Evolutionary conservation across 345 rosid species (phyloP).

Genomic region (Psidium guajava): DNA sequence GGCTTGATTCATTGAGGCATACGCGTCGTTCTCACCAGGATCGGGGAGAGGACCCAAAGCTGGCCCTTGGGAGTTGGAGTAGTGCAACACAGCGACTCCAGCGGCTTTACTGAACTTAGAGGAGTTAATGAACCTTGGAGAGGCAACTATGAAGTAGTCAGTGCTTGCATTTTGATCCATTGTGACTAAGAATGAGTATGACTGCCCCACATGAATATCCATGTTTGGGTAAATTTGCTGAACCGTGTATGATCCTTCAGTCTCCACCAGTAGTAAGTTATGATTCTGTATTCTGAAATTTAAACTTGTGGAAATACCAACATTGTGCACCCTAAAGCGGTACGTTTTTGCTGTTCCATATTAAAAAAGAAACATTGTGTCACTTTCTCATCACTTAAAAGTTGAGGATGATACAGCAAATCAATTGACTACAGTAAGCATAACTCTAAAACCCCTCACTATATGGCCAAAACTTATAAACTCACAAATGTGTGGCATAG

Average conservation of each 20-base stretch:
- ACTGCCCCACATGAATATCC: conserved; percentile 96
- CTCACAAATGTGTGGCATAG: not conserved
- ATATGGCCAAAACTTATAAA: not conserved
- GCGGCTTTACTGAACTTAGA: conserved; percentile 36
- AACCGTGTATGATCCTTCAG: conserved; percentile 88
- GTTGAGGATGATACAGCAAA: not conserved
- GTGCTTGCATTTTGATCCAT: conserved; percentile 80
- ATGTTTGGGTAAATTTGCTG: conserved; percentile 71
- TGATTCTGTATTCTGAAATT: conserved; percentile 88
- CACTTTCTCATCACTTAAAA: not conserved
- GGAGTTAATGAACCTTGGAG: conserved; percentile 55
- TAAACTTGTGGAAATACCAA: conserved; percentile 77
- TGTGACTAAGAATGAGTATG: conserved; percentile 80
- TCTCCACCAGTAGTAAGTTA: conserved; percentile 80
- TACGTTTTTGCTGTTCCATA: conserved; percentile 64
- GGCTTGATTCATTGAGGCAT: conserved; percentile 95
- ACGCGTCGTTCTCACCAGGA: conserved; percentile 56
- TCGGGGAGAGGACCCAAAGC: conserved; percentile 87
- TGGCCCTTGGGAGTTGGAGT: conserved; percentile 73
- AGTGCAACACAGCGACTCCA: conserved; percentile 78
- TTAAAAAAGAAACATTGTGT: not conserved
- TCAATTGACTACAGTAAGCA: not conserved
- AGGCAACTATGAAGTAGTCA: conserved; percentile 81
- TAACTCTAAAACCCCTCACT: not conserved
- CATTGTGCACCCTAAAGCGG: conserved; percentile 77